These are phyloP conservation scores for Penicillium riverlandense DNA, from an alignment of 495 filamentous ascomycete genomes.

Conservation along the genomic window DNA sequence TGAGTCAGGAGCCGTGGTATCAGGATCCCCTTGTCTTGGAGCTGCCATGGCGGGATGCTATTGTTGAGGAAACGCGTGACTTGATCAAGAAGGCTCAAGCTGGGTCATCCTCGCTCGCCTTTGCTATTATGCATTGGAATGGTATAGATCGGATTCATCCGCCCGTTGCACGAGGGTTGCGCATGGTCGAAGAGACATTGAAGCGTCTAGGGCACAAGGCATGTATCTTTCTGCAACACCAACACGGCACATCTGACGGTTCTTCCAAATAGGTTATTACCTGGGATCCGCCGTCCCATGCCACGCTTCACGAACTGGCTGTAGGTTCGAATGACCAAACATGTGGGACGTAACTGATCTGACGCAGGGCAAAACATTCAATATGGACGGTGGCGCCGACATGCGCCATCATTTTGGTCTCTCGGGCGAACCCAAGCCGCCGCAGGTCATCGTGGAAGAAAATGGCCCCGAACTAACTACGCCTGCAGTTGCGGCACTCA, in stretches of 20 bases:
- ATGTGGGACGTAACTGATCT: conserved; percentile 1
- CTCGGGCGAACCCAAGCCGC: conserved; percentile 44
- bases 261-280: conserved; percentile 39
- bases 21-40: conserved; percentile 55
- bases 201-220: conserved; percentile 37
- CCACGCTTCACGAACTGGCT: conserved; percentile 17
- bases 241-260: too few relatives aligned
- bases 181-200: conserved; percentile 43
- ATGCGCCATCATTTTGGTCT: conserved; percentile 40
- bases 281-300: conserved; percentile 52
- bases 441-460: conserved; percentile 26
- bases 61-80: conserved; percentile 38
- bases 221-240: too few relatives aligned
- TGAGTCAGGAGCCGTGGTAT: conserved; percentile 54
- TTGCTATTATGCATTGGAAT: conserved; percentile 47
- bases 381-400: conserved; percentile 46
- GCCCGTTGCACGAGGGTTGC: conserved; percentile 47
- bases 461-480: conserved; percentile 28
- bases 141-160: conserved; percentile 42
- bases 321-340: conserved; percentile 31
- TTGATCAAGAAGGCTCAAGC: conserved; percentile 24
- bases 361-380: conserved; percentile 16
- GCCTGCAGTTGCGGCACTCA: conserved; percentile 42
- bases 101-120: conserved; percentile 33
- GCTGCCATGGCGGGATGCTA: conserved; percentile 54